Percentiles rank a stretch among this genome's conserved stretches.
Conservation (phyloP, 257 asterid species). For the Penstemon barbatus region DNA sequence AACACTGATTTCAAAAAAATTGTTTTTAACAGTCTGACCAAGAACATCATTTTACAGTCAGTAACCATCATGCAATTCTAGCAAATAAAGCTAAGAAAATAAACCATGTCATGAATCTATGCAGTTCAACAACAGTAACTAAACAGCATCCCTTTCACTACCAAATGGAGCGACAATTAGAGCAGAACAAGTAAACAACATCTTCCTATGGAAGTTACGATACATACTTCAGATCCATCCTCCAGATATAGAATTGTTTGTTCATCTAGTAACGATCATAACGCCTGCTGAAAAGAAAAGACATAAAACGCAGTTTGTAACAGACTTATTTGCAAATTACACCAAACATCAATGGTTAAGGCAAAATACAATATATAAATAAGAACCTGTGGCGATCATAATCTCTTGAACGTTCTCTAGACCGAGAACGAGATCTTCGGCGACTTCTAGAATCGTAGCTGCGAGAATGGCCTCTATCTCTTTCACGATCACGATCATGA, state of each 20-base stretch:
- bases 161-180: too few relatives aligned
- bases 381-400: constrained; percentile 84
- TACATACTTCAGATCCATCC: background rate
- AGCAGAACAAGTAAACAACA: too few relatives aligned
- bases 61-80: too few relatives aligned
- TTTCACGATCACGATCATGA: constrained; percentile 44
- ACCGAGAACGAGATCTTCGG: constrained; percentile 86
- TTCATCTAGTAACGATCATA: constrained; percentile 53
- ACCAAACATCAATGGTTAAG: background rate
- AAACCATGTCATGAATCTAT: too few relatives aligned
- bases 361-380: background rate
- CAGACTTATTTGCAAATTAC: too few relatives aligned
- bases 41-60: too few relatives aligned
- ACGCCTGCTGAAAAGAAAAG: constrained; percentile 43
- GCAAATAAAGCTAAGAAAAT: too few relatives aligned
- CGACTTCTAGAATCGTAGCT: constrained; percentile 75
- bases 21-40: too few relatives aligned
- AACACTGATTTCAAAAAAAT: too few relatives aligned
- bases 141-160: too few relatives aligned
- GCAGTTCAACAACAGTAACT: too few relatives aligned
- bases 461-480: constrained; percentile 69
- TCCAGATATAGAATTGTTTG: background rate
- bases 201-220: too few relatives aligned
- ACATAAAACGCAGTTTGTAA: background rate
- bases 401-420: constrained; percentile 82